These are phyloP conservation scores for Alternaria alternata DNA, from an alignment of 2,329 filamentous ascomycete genomes.

Conservation along the genomic window DNA sequence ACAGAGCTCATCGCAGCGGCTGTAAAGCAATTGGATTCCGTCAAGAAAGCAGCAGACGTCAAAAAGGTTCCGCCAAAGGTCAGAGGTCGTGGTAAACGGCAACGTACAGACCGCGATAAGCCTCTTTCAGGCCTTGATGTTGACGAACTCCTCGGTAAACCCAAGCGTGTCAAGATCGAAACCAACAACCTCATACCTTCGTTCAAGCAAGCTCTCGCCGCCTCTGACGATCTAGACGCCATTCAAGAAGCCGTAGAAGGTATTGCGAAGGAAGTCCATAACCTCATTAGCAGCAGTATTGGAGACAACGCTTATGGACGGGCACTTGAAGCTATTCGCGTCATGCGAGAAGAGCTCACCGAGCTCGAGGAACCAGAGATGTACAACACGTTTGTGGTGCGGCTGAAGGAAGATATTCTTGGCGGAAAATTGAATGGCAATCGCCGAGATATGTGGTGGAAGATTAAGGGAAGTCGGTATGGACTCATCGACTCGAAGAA, in stretches of 20 bases:
- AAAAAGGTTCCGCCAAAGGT: slow-evolving; percentile 83
- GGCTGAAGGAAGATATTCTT: slow-evolving; percentile 76
- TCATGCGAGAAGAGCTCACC: slow-evolving; percentile 79
- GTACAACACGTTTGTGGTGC: slow-evolving; percentile 77
- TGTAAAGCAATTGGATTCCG: slow-evolving; percentile 64
- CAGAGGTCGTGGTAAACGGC: slow-evolving; percentile 71
- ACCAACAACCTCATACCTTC: slow-evolving; percentile 83
- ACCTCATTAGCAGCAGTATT: slow-evolving; percentile 74
- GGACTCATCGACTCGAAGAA: slow-evolving; percentile 75
- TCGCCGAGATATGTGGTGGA: slow-evolving; percentile 82
- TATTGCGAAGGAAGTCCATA: slow-evolving; percentile 74
- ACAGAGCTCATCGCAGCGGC: slow-evolving; percentile 69
- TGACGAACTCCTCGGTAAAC: slow-evolving; percentile 75
- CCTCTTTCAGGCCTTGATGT: slow-evolving; percentile 91
- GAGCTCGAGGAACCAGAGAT: slow-evolving; percentile 76
- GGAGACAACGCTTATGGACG: slow-evolving; percentile 78
- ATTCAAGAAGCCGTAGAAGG: slow-evolving; percentile 76
- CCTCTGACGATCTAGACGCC: slow-evolving; percentile 66
- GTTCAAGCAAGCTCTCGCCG: slow-evolving; percentile 80
- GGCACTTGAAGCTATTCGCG: slow-evolving; percentile 77
- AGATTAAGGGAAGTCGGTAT: slow-evolving; percentile 70
- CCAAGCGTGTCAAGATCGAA: slow-evolving; percentile 65
- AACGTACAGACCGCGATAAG: slow-evolving; percentile 71
- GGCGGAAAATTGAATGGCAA: slow-evolving; percentile 77
- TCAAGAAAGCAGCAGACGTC: slow-evolving; percentile 76